Conservation (phyloP, 2,329 filamentous ascomycete species). For the Zasmidium angulare region DNA sequence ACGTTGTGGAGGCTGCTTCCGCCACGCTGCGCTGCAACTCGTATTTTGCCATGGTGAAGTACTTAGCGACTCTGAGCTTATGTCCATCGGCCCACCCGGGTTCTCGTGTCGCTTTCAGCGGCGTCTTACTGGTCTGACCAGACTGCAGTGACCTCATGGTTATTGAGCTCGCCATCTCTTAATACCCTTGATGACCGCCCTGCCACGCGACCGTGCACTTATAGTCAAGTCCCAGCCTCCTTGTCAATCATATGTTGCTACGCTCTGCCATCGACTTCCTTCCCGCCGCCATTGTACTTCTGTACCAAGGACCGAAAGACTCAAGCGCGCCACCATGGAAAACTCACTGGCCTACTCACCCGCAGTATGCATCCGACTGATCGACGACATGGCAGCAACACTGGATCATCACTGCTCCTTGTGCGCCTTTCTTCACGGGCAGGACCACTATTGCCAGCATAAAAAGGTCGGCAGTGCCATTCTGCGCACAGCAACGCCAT, state of each 20-base stretch:
- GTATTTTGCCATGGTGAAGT: neutral
- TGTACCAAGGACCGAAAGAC: neutral
- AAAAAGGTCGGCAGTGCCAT: neutral
- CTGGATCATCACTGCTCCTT: conserved; percentile 25
- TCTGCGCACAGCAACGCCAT: conserved; percentile 14
- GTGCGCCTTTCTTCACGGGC: conserved; percentile 21
- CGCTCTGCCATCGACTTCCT: neutral
- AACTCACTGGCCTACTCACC: conserved; percentile 11
- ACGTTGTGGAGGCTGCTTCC: neutral
- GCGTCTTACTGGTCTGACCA: neutral
- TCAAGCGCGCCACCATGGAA: neutral
- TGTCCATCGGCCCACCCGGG: neutral
- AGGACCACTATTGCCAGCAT: conserved; percentile 10
- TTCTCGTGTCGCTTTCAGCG: neutral
- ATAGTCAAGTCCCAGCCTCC: neutral
- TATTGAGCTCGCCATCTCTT: neutral
- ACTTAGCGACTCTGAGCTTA: neutral
- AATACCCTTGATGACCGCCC: neutral
- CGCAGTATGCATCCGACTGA: conserved; percentile 21
- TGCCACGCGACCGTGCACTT: neutral
- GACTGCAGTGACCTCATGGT: neutral
- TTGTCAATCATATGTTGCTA: neutral
- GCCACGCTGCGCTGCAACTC: neutral
- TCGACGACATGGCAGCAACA: conserved; percentile 16
- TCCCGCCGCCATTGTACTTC: neutral